phyloP scores from a whole-genome alignment of 2,329 filamentous ascomycete genomes.

The Penicillium sclerotiorum region DNA sequence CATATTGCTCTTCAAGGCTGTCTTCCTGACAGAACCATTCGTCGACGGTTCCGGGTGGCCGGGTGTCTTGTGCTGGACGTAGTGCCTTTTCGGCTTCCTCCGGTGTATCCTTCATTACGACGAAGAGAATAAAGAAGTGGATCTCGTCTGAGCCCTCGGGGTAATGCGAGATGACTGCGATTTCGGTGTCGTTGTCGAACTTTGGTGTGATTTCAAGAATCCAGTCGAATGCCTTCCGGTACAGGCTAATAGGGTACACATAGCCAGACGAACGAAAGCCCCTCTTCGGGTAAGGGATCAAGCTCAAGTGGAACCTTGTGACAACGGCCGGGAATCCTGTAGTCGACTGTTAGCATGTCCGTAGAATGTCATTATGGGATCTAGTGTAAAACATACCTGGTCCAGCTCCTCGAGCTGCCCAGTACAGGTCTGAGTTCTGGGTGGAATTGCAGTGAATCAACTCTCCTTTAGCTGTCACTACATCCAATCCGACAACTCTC shows the following conservation, averaged over 20 bases:
- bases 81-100: conserved; percentile 21
- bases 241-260: conserved; percentile 51
- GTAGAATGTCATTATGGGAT: not conserved
- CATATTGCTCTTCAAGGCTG: conserved; percentile 37
- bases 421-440: conserved; percentile 52
- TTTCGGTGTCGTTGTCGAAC: conserved; percentile 27
- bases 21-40: conserved; percentile 42
- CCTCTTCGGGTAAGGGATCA: conserved; percentile 25
- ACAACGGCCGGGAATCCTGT: conserved; percentile 54
- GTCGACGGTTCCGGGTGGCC: conserved; percentile 41
- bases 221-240: conserved; percentile 53
- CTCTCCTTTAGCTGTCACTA: conserved; percentile 51
- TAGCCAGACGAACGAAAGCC: conserved; percentile 45
- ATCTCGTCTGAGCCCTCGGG: conserved; percentile 38
- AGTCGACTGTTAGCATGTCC: no score
- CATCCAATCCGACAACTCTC: conserved; percentile 48
- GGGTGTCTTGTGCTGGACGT: conserved; percentile 27
- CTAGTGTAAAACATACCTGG: conserved; percentile 33
- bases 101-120: conserved; percentile 17
- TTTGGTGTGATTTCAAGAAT: conserved; percentile 30
- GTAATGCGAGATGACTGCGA: conserved; percentile 32
- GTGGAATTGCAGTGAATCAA: conserved; percentile 24
- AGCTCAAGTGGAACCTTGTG: conserved; percentile 54
- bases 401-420: conserved; percentile 54
- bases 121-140: conserved; percentile 17